Evolutionary conservation across 345 rosid genomes (phyloP), one percentile per base, ranked within the genome.

Genomic region (Lumnitzera littorea): DNA sequence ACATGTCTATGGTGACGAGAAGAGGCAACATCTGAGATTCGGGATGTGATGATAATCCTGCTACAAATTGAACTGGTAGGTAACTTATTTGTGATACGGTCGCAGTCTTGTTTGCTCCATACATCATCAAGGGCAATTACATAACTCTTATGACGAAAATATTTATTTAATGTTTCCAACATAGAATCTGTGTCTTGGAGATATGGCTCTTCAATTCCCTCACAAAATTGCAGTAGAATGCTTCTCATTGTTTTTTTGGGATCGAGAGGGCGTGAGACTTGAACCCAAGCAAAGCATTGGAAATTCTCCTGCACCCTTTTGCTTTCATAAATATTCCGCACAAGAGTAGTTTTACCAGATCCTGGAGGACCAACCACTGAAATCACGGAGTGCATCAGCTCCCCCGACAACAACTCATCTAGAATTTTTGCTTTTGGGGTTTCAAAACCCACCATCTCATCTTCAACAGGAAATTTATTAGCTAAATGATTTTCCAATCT

Each of bases 331-430:
- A 48, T 62, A 17, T 60, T 50, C 58, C 43, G 29, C 2, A 55
- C 72, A 12, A 67, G 63, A 46, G 62, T 48, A 9, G 66, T 63
- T 61, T 68, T 68, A 2, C 72, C 70, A 2, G 62, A 47, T 1
- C 76, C 70, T 16, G 56, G 65, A 46, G 36, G 67, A 6, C 76
- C 70, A n/a, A 49, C 58, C 0, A 73, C 17, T 0, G 67, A 68
- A 14, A 64, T 47, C 0, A 63, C 46, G 27, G 57, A n/a, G 14
- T 46, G 65, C 14, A 43, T 9, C 9, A 47, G 43, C 3, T 56
- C 55, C 5, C 62, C 54, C 3, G 55, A 14, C 0, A 73, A 24
- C 20, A 73, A 57, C 66, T 70, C 56, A 1, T 41, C 2, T 20
- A 48, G 6, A 0, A 73, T 51, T 50, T 17, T 0, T 29, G 15